phyloP scores from a whole-genome alignment of 352 stramenopile species.

The Globisporangium takayamanum region DNA sequence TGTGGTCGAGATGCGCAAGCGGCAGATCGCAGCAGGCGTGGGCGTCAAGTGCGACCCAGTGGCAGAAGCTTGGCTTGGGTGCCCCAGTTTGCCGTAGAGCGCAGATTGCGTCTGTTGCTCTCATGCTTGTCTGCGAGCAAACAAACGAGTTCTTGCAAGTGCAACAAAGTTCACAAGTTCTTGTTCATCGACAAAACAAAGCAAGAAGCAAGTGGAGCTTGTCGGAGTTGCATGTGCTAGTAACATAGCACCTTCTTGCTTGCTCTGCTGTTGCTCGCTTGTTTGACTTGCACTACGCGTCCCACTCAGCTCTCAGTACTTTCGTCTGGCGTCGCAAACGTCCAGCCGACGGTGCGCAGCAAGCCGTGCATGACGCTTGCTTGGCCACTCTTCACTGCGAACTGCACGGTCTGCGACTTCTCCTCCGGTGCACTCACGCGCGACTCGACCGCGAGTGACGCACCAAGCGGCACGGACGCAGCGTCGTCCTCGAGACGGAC shows the following conservation, averaged over 20 bases:
- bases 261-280: no score
- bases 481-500: constrained; percentile 36
- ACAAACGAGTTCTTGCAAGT: no score
- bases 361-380: constrained; percentile 8
- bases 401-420: constrained; percentile 4
- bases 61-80: constrained; percentile 31
- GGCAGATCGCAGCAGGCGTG: constrained; percentile 23
- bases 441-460: constrained; percentile 24
- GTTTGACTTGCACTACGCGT: no score
- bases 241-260: no score
- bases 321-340: constrained; percentile 3
- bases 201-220: no score
- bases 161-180: no score
- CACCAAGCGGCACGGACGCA: constrained; percentile 22
- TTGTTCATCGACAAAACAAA: no score
- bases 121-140: no score
- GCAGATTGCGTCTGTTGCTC: no score
- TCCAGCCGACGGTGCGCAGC: constrained; percentile 18
- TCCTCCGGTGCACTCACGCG: constrained; percentile 18
- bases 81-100: not conserved
- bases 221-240: no score
- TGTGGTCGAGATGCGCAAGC: constrained; percentile 19
- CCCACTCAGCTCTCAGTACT: not conserved
- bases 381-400: constrained; percentile 10
- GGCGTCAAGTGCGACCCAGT: constrained; percentile 18